A percentile compares a stretch with the other conserved stretches of the same genome.
Evolutionary conservation across 345 rosid species (phyloP).

Genomic region (Citrus hindsii): DNA sequence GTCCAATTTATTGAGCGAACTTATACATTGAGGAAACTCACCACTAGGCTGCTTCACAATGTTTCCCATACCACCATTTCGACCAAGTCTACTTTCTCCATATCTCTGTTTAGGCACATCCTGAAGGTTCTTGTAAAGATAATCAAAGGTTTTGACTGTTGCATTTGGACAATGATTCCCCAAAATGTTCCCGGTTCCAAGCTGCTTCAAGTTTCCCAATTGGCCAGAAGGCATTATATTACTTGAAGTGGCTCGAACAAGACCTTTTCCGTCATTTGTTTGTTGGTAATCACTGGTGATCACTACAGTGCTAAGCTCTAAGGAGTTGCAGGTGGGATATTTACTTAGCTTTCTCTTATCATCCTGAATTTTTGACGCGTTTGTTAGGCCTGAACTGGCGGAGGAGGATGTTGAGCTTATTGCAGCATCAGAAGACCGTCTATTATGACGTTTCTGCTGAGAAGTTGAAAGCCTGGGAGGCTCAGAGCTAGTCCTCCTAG

Average conservation of each 20-base stretch:
- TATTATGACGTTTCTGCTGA: constrained; percentile 9
- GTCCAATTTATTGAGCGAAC: constrained; percentile 31
- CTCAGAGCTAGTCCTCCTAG: constrained; percentile 20
- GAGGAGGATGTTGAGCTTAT: constrained; percentile 44
- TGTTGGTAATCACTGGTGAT: background rate
- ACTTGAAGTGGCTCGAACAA: constrained; percentile 35
- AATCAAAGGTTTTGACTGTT: constrained; percentile 25
- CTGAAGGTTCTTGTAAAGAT: constrained; percentile 13
- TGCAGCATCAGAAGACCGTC: constrained; percentile 31
- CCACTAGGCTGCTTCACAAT: constrained; percentile 49
- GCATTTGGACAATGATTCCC: constrained; percentile 27
- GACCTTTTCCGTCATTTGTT: constrained; percentile 23
- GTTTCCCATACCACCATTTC: constrained; percentile 60
- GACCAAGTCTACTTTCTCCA: constrained; percentile 25
- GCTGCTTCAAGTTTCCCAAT: constrained; percentile 41
- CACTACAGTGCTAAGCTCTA: constrained; percentile 20
- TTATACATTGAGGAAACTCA: constrained; percentile 22
- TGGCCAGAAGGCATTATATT: constrained; percentile 27
- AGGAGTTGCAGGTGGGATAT: constrained; percentile 9
- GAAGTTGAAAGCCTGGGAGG: constrained; percentile 12
- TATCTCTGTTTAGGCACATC: constrained; percentile 24
- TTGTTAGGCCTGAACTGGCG: constrained; percentile 17
- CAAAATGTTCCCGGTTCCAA: constrained; percentile 3
- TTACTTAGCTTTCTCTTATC: constrained; percentile 9
- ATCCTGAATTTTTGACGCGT: background rate